A percentile compares a stretch with the other conserved stretches of the same genome.
These are phyloP conservation scores for Citrus reticulata DNA, from an alignment of 345 rosid genomes.

Conservation along the genomic window DNA sequence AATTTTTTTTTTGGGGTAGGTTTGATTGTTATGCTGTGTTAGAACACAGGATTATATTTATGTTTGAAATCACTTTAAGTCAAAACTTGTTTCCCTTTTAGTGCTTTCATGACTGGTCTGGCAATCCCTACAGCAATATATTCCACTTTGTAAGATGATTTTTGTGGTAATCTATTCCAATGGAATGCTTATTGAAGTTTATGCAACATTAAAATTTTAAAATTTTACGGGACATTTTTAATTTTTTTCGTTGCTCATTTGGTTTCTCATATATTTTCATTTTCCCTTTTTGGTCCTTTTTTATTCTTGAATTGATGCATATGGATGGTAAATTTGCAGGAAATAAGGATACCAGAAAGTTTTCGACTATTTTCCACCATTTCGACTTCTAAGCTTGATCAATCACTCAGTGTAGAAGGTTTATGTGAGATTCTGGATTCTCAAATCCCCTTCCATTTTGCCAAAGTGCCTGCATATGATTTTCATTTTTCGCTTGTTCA, in stretches of 20 bases:
- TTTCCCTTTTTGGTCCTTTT: background rate
- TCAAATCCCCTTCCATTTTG: background rate
- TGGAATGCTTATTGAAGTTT: background rate
- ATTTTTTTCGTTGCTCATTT: background rate
- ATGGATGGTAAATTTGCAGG: slow-evolving; percentile 44
- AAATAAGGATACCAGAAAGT: slow-evolving; percentile 72
- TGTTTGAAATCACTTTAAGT: background rate
- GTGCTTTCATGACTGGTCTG: background rate
- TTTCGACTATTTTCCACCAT: slow-evolving; percentile 84
- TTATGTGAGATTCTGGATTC: slow-evolving; percentile 10
- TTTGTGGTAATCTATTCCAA: background rate
- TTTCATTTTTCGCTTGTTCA: background rate
- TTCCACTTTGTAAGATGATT: background rate
- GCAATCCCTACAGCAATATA: background rate
- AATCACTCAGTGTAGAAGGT: slow-evolving; percentile 49
- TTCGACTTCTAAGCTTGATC: slow-evolving; percentile 56
- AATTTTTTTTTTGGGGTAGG: too few relatives aligned
- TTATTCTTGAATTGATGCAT: background rate
- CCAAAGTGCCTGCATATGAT: background rate
- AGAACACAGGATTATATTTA: background rate
- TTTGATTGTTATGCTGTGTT: background rate
- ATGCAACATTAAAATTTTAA: background rate
- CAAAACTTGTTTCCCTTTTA: background rate
- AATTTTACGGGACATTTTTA: background rate
- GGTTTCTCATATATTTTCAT: background rate